Base-by-base conservation (phyloP, 106 monocot species). In the Hemerocallis citrina region DNA sequence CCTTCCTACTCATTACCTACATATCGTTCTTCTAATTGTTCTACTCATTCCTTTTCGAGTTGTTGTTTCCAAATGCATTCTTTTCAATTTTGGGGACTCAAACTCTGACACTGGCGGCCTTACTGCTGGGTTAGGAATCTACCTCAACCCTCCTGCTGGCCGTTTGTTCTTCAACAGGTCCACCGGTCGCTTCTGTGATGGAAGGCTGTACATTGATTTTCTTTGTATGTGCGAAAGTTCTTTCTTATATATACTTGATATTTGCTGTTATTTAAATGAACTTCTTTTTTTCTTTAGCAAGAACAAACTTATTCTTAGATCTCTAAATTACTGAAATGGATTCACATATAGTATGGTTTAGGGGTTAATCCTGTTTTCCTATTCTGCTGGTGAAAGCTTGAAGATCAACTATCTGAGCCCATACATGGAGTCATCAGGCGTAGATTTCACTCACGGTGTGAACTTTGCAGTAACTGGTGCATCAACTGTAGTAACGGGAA, bases 391-490 rank as follows among this genome's bases (percentile, higher is more conserved):
- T 66, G 72, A 84, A 61, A 65, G 49, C 24, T 65, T 79, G 44
- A 75, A 72, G 74, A 72, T 79, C 14, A 72, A 65, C 12, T 79
- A 39, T 46, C 14, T 85, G 69, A 76, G 84, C 60, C 79, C 71
- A 0, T 85, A 85, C 32, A 30, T 85, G 79, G 79, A 85, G 60
- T 85, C 84, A 7, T 79, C 76, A 13, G 84, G 84, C 23, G 50
- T 75, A 21, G 49, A 84, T 32, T 79, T 64, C 34, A 55, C 75
- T 1, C 41, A 64, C 19, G 84, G 84, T 21, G 84, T 73, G 24
- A 84, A 84, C 68, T 85, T 85, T 34, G 84, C 84, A 3, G 68
- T 85, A 27, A 69, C 76, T 48, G 84, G 84, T 32, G 52, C 79
- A 2, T 55, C 69, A 21, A 76, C 65, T 21, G 31, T 48, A 2